Evolutionary conservation across 768 basidiomycete genomes (phyloP), one percentile per base, ranked within the genome.

Genomic region (Mycena albidolilacea): DNA sequence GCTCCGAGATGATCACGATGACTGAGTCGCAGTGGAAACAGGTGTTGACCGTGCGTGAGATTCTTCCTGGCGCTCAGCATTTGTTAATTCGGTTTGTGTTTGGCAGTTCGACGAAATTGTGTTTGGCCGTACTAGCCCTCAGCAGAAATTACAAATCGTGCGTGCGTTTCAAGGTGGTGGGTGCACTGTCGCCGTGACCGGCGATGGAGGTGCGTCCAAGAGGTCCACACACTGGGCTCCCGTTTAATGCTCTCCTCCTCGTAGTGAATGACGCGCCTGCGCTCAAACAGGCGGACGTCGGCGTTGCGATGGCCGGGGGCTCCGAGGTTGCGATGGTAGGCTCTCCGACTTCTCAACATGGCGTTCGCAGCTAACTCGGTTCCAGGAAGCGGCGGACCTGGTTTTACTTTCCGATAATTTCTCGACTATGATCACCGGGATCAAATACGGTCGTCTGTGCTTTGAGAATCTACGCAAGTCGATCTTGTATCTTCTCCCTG

Each of bases 91-190:
- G 1, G 11, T 9, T 23, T 75, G 21, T 35, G 38, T 43, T 6
- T n/a, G 17, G 0, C 64, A 82, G 66, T 84, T 85, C 73, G 84
- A 85, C 43, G 86, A 88, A 69, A 80, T 91, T 62, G 90, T 92
- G 4, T 91, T 92, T 71, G 90, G 90, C 0, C 84, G 91, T 7
- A 91, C 90, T 1, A 88, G 87, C 0, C 91, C 91, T 0, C 88
- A 91, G 76, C 90, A 91, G 80, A 92, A 92, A 77, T 81, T 92
- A 0, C 85, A 87, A 59, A 92, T 92, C 72, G 91, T 93, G 38
- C 87, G 89, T 68, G 85, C 86, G 44, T 85, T 91, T 73, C 89
- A 92, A 78, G 80, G 79, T 10, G 80, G 86, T 4, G 87, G 85
- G 3, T 85, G 86, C 73, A 85, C 88, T 1, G 90, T 91, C 7